These are phyloP conservation scores for Cordia subcordata DNA, from an alignment of 257 asterid species.

Conservation along the genomic window DNA sequence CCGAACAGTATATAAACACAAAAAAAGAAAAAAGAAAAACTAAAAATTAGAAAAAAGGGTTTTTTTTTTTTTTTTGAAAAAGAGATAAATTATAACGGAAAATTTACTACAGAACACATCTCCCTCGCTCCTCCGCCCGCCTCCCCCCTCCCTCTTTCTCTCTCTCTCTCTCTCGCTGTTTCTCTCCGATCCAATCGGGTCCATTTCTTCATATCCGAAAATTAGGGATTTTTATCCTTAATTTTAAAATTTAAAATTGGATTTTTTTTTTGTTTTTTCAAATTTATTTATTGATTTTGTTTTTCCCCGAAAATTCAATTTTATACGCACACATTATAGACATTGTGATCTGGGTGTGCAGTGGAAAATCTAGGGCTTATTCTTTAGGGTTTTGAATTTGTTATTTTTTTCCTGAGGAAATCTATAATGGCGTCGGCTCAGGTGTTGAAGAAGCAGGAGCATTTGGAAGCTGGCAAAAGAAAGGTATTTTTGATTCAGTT, in stretches of 20 bases:
- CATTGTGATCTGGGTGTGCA: background rate
- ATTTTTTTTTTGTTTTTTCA: background rate
- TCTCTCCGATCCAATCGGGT: slow-evolving; percentile 1
- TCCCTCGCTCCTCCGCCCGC: too few relatives aligned
- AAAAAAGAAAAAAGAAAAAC: too few relatives aligned
- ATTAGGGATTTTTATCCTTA: background rate
- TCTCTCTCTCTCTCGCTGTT: background rate
- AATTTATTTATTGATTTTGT: background rate
- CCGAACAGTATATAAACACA: too few relatives aligned
- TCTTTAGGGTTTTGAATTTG: background rate
- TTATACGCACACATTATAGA: background rate
- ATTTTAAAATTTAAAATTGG: background rate
- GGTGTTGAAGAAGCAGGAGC: slow-evolving; percentile 3
- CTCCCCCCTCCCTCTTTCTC: too few relatives aligned
- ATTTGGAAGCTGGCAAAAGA: slow-evolving; percentile 4
- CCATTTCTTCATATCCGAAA: background rate
- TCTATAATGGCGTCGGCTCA: background rate
- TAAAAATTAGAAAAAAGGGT: too few relatives aligned
- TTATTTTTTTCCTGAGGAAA: background rate
- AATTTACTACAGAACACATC: too few relatives aligned
- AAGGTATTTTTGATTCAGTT: slow-evolving; percentile 2
- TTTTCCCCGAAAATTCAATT: background rate
- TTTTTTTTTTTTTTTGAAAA: too few relatives aligned
- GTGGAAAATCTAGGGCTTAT: background rate
- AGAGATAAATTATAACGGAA: too few relatives aligned